Evolutionary conservation across 352 stramenopile genomes (phyloP), one percentile per base, ranked within the genome.

Genomic region (Hyaloperonospora brassicae): DNA sequence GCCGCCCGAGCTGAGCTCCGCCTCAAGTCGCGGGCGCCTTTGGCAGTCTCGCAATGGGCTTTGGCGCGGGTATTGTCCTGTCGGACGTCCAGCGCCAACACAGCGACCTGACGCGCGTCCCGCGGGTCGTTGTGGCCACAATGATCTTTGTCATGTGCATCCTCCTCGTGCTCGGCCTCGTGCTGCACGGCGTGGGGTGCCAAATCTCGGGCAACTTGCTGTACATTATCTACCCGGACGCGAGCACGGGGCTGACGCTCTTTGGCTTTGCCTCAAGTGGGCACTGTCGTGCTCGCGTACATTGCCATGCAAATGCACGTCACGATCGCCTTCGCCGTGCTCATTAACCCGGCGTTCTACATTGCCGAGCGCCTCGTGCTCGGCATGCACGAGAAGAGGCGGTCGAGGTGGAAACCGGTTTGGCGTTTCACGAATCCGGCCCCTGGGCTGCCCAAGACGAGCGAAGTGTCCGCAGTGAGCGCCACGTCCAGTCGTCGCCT

Each of bases 21-120:
- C 62, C 73, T 14, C 73, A 84, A 56, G 63, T 86, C 12, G 64
- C 64, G 17, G 76, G 59, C 21, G 67, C 71, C 0, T 86, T 86
- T 52, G 76, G 76, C 24, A 85, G 77, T 70, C 64, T 87, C 14
- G 75, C 68, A 6, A 73, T 87, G 52, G 73, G 72, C 10, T 87
- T 85, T 54, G 74, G 66, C 23, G 76, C 73, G 12, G 73, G 68
- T 31, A 74, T 87, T 38, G 72, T 85, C 27, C 75, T 87, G 25
- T 72, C 76, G 17, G 65, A 74, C 9, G 61, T 87, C 24, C 72
- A 83, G 42, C 73, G 74, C 23, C 71, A 87, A 24, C 60, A 68
- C 60, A 64, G 55, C n/a, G 60, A 68, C n/a, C 60, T 55, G 23
- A 57, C 39, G 45, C 60, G 60, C 36, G 63, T 68, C 49, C 60